Evolutionary conservation across 805 yeast species (phyloP), one percentile per base, ranked within the genome.

Genomic region (Jamesozyma hellenica): DNA sequence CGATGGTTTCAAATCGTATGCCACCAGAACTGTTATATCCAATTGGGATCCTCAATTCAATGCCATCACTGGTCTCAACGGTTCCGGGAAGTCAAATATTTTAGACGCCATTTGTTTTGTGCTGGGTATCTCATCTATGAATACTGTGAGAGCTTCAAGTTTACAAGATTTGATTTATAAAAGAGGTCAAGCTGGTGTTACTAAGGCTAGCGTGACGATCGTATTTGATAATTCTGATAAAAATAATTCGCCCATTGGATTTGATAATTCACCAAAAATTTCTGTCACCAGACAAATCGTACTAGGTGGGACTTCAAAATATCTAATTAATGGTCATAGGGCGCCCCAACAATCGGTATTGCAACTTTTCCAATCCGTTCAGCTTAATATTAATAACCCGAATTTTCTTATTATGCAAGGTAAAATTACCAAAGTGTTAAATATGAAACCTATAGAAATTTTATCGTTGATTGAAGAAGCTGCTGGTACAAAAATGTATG

Each of bases 341-440:
- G 96, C 96, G 0, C 95, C 88, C 53, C 97, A 88, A 55, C 92
- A 82, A 49, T 82, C 92, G 10, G 96, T 92, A 1, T 71, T 87
- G 41, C 88, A 82, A 51, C 64, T 94, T 38, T 88, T 94, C 59
- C 97, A 90, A 60, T 81, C 94, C 14, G 95, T 94, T 17, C 98
- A 92, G 63, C 72, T 92, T 46, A 92, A 92, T 56, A 90, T 92
- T 60, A 92, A 92, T 60, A 92, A 90, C 56, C 98, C 99, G 26
- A 92, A 92, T 59, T 92, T 92, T 63, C 71, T 92, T 51, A 92
- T 92, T 54, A 92, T 94, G 98, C 99, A 92, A 64, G 99, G 99
- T 44, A 85, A 87, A 58, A 92, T 94, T 64, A 94, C 98, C 27
- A 90, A 92, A 60, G 96, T 92, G 47, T 71, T 92, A 53, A 92